Conservation (phyloP, 2,329 filamentous ascomycete genomes). For the Phaeosphaeriaceae sp. region DNA sequence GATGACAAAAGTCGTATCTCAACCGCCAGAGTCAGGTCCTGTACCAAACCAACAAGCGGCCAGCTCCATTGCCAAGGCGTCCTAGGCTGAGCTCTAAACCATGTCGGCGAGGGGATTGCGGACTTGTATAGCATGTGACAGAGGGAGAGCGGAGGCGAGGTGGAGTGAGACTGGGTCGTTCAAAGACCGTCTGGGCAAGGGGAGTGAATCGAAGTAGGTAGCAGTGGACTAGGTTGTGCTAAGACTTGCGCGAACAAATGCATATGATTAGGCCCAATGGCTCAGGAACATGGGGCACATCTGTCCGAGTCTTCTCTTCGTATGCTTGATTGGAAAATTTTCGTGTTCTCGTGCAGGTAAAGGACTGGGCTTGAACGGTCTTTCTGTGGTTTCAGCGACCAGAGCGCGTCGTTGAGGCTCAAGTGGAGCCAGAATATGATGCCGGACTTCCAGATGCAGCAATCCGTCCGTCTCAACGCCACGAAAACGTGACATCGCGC, state of each 20-base stretch:
- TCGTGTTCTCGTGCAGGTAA: not conserved
- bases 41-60: not conserved
- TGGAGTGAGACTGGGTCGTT: too few relatives aligned
- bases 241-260: too few relatives aligned
- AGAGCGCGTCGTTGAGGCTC: not conserved
- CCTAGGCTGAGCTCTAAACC: not conserved
- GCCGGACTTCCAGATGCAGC: conserved; percentile 1
- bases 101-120: not conserved
- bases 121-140: too few relatives aligned
- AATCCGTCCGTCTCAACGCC: conserved; percentile 4
- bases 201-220: too few relatives aligned
- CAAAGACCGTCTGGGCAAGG: too few relatives aligned
- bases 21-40: not conserved
- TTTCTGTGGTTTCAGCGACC: not conserved
- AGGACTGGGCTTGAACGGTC: not conserved
- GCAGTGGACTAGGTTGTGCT: too few relatives aligned
- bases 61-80: not conserved
- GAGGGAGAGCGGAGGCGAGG: too few relatives aligned
- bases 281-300: too few relatives aligned
- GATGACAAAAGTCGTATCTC: not conserved
- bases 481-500: conserved; percentile 8
- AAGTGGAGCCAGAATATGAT: not conserved
- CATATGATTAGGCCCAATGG: too few relatives aligned
- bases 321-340: conserved; percentile 2
- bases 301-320: too few relatives aligned